Evolutionary conservation across 768 basidiomycete genomes (phyloP), one percentile per base, ranked within the genome.

Genomic region (Naganishia vishniacii): DNA sequence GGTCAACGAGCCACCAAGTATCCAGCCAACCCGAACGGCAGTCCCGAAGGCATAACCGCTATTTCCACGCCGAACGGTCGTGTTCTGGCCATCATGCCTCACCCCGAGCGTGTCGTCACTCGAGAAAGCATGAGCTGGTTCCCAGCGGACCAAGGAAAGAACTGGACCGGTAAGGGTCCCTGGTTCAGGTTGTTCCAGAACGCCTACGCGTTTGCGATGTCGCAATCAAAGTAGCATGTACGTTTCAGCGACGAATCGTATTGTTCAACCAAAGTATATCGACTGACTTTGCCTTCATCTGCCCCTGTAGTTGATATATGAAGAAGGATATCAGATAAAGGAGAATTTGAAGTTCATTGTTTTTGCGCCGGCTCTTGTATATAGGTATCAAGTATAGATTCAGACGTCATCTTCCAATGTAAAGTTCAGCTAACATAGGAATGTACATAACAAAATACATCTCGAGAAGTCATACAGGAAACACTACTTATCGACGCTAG

Each of bases 171-270:
- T 12, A 80, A 81, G 29, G 92, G 93, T 3, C 95, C 95, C 1
- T 99, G 95, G 95, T 92, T 95, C 79, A 85, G 82, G 74, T 75
- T 97, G 70, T 98, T 98, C 84, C 89, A 91, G 78, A 95, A 86
- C 73, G 93, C 90, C 13, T 77, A 74, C 61, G 65, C 45, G 48
- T 77, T 77, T 59, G 75, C 72, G 3, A 68, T 49, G 23, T 34
- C 53, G 53, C 53, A 56, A 40, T 56, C 37, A 37, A 40, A 34
- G 40, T n/a, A 18, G n/a, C n/a, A n/a, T n/a, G n/a, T n/a, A n/a
- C n/a, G n/a, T n/a, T n/a, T n/a, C n/a, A n/a, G n/a, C n/a, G n/a
- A n/a, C n/a, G n/a, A n/a, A n/a, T n/a, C n/a, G n/a, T n/a, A n/a
- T n/a, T n/a, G n/a, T n/a, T n/a, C n/a, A n/a, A n/a, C n/a, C n/a